These are phyloP conservation scores for Leptomonas seymouri DNA, from an alignment of 208 protist species.

Conservation along the genomic window DNA sequence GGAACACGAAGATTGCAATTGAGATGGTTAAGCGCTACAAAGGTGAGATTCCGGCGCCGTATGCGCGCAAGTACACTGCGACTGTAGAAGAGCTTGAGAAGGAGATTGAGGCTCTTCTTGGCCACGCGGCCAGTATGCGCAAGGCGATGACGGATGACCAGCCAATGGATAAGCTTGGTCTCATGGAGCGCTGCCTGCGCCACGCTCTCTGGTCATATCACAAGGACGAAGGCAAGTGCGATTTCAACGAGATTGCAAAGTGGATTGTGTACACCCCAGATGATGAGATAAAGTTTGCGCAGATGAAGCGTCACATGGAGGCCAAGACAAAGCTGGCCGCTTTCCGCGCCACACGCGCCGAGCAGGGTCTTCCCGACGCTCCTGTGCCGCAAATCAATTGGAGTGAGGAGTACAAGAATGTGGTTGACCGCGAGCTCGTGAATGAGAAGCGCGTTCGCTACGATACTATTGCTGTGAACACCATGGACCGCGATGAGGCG, in stretches of 20 bases:
- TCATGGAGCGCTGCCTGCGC: slow-evolving; percentile 93
- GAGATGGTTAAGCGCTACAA: slow-evolving; percentile 91
- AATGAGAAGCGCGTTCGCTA: slow-evolving; percentile 91
- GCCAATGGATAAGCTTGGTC: slow-evolving; percentile 89
- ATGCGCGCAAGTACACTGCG: slow-evolving; percentile 76
- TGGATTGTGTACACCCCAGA: slow-evolving; percentile 93
- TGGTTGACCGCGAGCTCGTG: slow-evolving; percentile 87
- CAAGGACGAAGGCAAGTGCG: slow-evolving; percentile 88
- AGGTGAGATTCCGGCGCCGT: slow-evolving; percentile 67
- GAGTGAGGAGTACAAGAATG: slow-evolving; percentile 71
- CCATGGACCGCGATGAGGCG: slow-evolving; percentile 79
- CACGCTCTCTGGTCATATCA: slow-evolving; percentile 92
- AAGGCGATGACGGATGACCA: slow-evolving; percentile 80
- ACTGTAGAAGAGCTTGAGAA: slow-evolving; percentile 90
- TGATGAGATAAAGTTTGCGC: slow-evolving; percentile 79
- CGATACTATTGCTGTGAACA: slow-evolving; percentile 79
- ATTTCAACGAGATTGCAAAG: slow-evolving; percentile 88
- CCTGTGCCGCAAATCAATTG: slow-evolving; percentile 80
- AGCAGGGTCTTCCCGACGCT: slow-evolving; percentile 63
- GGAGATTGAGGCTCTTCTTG: slow-evolving; percentile 90
- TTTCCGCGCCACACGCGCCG: slow-evolving; percentile 69
- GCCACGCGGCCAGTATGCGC: slow-evolving; percentile 74
- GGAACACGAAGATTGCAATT: slow-evolving; percentile 90
- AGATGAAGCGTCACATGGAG: slow-evolving; percentile 81
- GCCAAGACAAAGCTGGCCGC: slow-evolving; percentile 71